Evolutionary conservation across 805 yeast species (phyloP).

Genomic region (Barnettozyma californica): DNA sequence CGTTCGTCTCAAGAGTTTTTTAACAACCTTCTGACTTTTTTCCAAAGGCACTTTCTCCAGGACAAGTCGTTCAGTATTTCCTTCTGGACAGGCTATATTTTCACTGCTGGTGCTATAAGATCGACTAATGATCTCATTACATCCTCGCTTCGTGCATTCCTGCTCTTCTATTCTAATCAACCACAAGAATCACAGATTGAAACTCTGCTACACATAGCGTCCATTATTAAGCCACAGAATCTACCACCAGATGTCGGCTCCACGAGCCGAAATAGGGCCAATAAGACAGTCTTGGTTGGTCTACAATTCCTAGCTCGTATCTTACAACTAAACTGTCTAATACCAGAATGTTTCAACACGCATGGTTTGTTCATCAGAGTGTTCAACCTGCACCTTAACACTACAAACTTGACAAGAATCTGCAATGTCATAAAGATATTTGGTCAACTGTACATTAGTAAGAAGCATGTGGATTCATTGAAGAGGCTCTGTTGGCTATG

Average conservation of each 20-base stretch:
- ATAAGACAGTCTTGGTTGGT: constrained; percentile 20
- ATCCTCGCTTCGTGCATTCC: constrained; percentile 36
- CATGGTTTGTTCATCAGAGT: constrained; percentile 40
- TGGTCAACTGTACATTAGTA: constrained; percentile 29
- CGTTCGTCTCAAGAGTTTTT: constrained; percentile 26
- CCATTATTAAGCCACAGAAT: constrained; percentile 25
- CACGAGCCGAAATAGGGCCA: constrained; percentile 11
- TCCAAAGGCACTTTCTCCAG: constrained; percentile 11
- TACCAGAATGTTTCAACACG: constrained; percentile 21
- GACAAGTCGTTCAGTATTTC: constrained; percentile 21
- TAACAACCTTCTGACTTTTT: constrained; percentile 21
- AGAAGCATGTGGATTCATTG: constrained; percentile 15
- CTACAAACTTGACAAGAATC: constrained; percentile 35
- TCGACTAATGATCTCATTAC: constrained; percentile 43
- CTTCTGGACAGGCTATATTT: constrained; percentile 52
- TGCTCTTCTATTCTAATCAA: constrained; percentile 23
- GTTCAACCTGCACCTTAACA: constrained; percentile 53
- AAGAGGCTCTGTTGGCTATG: constrained; percentile 26
- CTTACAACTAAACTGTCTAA: constrained; percentile 15
- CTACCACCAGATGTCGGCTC: background rate
- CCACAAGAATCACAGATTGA: constrained; percentile 8
- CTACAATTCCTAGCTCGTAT: constrained; percentile 22
- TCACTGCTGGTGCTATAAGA: constrained; percentile 52
- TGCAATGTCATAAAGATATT: constrained; percentile 39
- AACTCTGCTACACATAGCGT: constrained; percentile 23